Percentiles rank a stretch among this genome's conserved stretches.
Evolutionary conservation across 257 asterid species (phyloP).

Genomic region (Przewalskia tangutica): DNA sequence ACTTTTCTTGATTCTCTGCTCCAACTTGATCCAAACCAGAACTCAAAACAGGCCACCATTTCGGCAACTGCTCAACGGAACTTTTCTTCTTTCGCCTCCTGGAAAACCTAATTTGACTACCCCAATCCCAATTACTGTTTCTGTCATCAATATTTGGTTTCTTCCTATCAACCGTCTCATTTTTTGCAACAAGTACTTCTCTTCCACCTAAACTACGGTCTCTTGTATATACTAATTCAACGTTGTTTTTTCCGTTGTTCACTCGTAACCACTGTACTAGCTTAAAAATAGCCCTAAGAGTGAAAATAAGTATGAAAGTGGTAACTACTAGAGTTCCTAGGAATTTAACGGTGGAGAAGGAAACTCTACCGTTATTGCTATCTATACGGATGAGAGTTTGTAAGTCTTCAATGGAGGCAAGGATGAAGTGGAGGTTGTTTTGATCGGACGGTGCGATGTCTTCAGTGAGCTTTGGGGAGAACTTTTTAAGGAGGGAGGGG

Average conservation of each 20-base stretch:
- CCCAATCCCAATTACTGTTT: conserved; percentile 7
- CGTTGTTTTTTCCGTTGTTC: conserved; percentile 1
- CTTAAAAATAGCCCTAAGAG: conserved; percentile 34
- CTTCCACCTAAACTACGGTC: conserved; percentile 93
- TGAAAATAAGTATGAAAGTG: conserved; percentile 29
- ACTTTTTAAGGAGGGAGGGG: conserved; percentile 35
- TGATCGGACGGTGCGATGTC: conserved; percentile 36
- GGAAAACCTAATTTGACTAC: conserved; percentile 11
- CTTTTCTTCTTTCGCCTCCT: conserved; percentile 26
- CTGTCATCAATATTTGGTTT: conserved; percentile 1
- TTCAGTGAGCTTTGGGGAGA: conserved; percentile 8
- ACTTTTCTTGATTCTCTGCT: conserved; percentile 42
- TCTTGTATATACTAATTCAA: conserved; percentile 54
- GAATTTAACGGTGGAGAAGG: conserved; percentile 57
- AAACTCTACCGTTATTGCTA: conserved; percentile 25
- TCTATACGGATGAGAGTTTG: conserved; percentile 43
- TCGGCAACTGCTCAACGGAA: conserved; percentile 46
- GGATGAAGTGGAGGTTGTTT: conserved; percentile 42
- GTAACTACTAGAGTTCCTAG: conserved; percentile 30
- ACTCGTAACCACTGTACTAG: neutral
- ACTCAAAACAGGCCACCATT: conserved; percentile 71
- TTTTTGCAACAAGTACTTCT: conserved; percentile 71
- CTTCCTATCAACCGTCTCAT: conserved; percentile 20
- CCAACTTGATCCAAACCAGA: conserved; percentile 14
- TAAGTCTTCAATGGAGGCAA: conserved; percentile 56